Evolutionary conservation across 306 rosid species (phyloP), one percentile per base, ranked within the genome.

Genomic region (Mimosa pudica): DNA sequence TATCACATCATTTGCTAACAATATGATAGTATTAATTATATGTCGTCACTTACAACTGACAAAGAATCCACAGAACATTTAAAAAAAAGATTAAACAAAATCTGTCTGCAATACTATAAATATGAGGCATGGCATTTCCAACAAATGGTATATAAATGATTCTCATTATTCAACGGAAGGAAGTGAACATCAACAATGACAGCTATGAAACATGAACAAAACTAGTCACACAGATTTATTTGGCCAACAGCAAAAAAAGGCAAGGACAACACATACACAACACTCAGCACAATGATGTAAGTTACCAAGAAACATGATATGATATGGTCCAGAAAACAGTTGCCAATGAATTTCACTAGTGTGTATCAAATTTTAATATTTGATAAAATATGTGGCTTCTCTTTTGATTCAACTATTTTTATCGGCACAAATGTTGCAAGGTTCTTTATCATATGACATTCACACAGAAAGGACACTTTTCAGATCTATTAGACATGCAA

Each of bases 361-460:
- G 12, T 48, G 18, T 45, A n/a, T 45, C 55, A 44, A 49, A 67
- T 41, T 38, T 38, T 51, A 42, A 41, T 67, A 7, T 67, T 42
- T 66, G 71, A 66, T 66, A 6, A 66, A 66, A 66, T 66, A 17
- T 44, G 17, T 44, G 73, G n/a, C 51, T 20, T 69, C 73, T 5
- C 36, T 11, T 45, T 46, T 8, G 8, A 44, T 42, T 44, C 33
- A 1, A 18, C 30, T 6, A 38, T n/a, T 24, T 24, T 20, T 70
- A 70, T 45, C 18, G 18, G 58, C 2, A 6, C 0, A 44, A 44
- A 33, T 20, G 57, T 70, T 46, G 41, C 6, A 69, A 69, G 36
- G 36, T 45, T 45, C 73, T 5, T 48, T 5, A 45, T 70, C 63
- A 74, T 57, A 17, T n/a, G 68, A 30, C 41, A 74, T 17, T 55